A percentile compares a stretch with the other conserved stretches of the same genome.
phyloP scores from a whole-genome alignment of 75 land plant genomes.

The Sequoiadendron giganteum region DNA sequence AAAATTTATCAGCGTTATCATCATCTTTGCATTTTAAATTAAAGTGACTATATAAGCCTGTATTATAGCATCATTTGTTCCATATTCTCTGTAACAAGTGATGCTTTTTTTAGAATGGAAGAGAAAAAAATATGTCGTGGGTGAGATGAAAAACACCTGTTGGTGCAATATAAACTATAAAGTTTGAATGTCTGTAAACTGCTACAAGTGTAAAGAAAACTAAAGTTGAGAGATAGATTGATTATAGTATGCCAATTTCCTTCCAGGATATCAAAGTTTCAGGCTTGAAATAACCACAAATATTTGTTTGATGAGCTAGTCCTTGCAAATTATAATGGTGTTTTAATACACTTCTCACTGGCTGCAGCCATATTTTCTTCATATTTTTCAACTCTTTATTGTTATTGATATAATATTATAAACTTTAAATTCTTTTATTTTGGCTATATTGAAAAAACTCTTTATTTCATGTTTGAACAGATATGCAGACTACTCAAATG shows the following conservation, averaged over 20 bases:
- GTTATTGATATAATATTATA: constrained; percentile 12
- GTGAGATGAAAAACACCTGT: background rate
- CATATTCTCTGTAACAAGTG: background rate
- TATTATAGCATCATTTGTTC: background rate
- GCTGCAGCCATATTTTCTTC: background rate
- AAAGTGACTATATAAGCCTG: background rate
- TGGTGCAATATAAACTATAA: background rate
- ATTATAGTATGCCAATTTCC: background rate
- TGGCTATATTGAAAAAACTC: background rate
- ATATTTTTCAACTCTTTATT: background rate
- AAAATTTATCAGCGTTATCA: background rate
- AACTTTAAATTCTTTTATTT: background rate
- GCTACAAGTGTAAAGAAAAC: background rate
- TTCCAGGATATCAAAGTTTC: background rate
- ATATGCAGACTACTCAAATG: constrained; percentile 72
- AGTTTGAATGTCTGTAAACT: background rate
- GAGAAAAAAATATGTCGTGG: background rate
- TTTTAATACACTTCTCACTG: background rate
- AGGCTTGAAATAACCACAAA: background rate
- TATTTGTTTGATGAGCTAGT: background rate
- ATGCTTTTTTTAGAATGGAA: background rate
- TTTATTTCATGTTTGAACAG: constrained; percentile 23
- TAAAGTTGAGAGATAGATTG: background rate
- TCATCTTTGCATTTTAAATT: background rate
- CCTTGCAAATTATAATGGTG: background rate